Base-by-base conservation (phyloP, 441 rosid genomes). In the Adansonia madagascariensis region DNA sequence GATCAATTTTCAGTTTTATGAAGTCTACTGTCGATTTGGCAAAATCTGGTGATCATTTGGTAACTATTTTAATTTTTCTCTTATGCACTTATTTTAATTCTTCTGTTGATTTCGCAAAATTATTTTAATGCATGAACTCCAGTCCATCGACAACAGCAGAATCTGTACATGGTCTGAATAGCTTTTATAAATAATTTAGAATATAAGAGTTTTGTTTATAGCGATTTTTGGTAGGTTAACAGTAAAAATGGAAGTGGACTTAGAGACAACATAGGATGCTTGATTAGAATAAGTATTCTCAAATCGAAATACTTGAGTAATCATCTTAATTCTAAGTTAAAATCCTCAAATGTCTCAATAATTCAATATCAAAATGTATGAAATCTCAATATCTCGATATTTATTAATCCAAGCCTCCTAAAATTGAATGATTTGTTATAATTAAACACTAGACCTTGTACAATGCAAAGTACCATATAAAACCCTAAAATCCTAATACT, bases 21-120 rank as follows among this genome's bases (percentile, higher is more conserved):
- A 91, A 85, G 84, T 69, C 80, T 84, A 86, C 86, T 75, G 60
- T 92, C 57, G 85, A 88, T 78, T 12, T 92, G 87, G 94, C 95
- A 8, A 88, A 80, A 79, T 85, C 92, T 84, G 82, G 84, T 79
- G 85, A 86, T 86, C 75, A 82, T 67, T 76, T 43, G 87, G 98
- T 95, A 90, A 86, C 82, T 83, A 31, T 73, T 55, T 76, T 52
- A 69, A 7, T 75, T 74, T 7, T 82, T 63, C 65, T 76, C 59
- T 6, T 22, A 12, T 74, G 50, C 31, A 27, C 31, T 27, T 27
- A 27, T 27, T 27, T 27, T 27, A 27, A 27, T 27, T 27, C 31
- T n/a, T n/a, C n/a, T n/a, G n/a, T n/a, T n/a, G n/a, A n/a, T n/a
- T n/a, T n/a, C n/a, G n/a, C n/a, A n/a, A n/a, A n/a, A n/a, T n/a